Evolutionary conservation across 2,329 filamentous ascomycete genomes (phyloP), one percentile per base, ranked within the genome.

Genomic region (Zasmidium angulare): DNA sequence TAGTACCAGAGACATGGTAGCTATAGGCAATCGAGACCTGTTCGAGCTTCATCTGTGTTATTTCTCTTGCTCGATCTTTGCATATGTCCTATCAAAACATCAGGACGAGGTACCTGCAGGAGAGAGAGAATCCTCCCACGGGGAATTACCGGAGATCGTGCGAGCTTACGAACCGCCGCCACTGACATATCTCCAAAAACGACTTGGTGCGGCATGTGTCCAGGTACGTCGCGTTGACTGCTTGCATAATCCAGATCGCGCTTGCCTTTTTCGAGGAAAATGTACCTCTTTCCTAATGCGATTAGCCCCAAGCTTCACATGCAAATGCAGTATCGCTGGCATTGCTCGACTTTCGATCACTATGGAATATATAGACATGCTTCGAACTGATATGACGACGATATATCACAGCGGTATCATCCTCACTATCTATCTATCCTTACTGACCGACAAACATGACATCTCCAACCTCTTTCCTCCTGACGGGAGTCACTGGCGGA

Each of bases 401-500:
- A 36, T 7, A 7, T 36, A 7, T 7, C 29, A 7, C 7, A 36
- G 29, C 29, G 14, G 14, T 14, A 36, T 36, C 29, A 7, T 7
- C 7, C 7, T 36, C 7, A 36, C 29, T n/a, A n/a, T n/a, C n/a
- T n/a, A n/a, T n/a, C 26, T 11, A 43, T 43, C 36, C 7, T 17
- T 17, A 17, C 36, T 4, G 14, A 43, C 14, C n/a, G 46, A 19
- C 22, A 2, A 53, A 7, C 19, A 53, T 53, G 51, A 46, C 51
- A 3, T n/a, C 51, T 20, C 23, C 51, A 53, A 49, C 55, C 7
- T 46, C 54, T n/a, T 59, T 63, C 53, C 65, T 68, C 53, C 53
- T 72, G 11, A 71, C 69, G 12, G 69, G 69, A 50, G 65, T 66
- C 14, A 71, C 82, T 0, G 84, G 83, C 43, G 81, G 75, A 31